Evolutionary conservation across 805 yeast genomes (phyloP).

Genomic region (Suhomyces xylopsoci): DNA sequence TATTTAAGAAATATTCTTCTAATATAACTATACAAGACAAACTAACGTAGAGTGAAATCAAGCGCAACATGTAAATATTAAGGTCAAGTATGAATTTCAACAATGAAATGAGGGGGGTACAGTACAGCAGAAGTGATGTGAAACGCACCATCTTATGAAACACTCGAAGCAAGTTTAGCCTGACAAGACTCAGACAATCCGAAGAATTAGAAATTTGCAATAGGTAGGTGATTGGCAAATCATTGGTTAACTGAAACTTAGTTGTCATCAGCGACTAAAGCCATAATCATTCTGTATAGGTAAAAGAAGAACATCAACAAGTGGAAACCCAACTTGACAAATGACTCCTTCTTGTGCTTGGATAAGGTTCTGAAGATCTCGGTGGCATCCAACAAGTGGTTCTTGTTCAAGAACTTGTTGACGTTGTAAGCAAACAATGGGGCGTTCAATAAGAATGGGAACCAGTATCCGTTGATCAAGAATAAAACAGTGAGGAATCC

Average conservation of each 20-base stretch:
- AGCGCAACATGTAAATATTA: background rate
- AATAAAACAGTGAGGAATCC: conserved; percentile 66
- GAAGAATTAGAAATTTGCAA: background rate
- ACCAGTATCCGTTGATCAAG: conserved; percentile 88
- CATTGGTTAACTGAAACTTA: background rate
- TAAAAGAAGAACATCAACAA: conserved; percentile 91
- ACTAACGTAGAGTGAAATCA: background rate
- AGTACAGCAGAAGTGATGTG: background rate
- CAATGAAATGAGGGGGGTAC: background rate
- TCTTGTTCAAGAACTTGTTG: conserved; percentile 73
- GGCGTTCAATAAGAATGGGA: conserved; percentile 74
- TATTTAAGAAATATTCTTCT: background rate
- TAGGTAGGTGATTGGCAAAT: background rate
- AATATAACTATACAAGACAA: background rate
- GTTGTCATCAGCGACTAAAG: conserved; percentile 67
- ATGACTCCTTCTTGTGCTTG: conserved; percentile 89
- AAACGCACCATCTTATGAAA: background rate
- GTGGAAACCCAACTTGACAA: conserved; percentile 87
- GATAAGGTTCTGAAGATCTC: conserved; percentile 93
- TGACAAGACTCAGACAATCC: background rate
- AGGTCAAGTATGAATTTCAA: background rate
- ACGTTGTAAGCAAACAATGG: conserved; percentile 84
- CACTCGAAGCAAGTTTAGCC: background rate
- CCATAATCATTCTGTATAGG: conserved; percentile 93
- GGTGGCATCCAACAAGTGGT: conserved; percentile 90